Conservation (phyloP, 257 asterid species). For the Voacanga thouarsii region DNA sequence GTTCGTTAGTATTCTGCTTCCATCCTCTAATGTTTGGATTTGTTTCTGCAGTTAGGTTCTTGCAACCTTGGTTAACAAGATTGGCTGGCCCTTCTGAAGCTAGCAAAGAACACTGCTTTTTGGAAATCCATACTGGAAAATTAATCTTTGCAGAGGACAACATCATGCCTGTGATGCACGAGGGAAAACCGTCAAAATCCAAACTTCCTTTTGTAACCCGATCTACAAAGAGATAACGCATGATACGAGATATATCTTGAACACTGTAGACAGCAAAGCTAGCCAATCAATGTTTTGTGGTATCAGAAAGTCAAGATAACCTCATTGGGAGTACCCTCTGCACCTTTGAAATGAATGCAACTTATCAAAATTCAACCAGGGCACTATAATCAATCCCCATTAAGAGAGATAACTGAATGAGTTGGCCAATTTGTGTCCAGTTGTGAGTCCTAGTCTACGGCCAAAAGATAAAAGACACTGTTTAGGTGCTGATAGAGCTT, state of each 20-base stretch:
- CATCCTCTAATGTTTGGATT: background rate
- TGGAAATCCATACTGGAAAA: background rate
- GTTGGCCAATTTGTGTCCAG: background rate
- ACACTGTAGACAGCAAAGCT: no score
- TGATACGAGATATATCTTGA: no score
- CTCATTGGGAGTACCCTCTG: background rate
- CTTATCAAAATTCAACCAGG: background rate
- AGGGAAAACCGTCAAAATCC: no score
- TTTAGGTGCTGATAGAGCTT: background rate
- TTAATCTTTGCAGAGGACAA: no score
- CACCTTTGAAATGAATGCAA: no score
- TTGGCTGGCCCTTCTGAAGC: background rate
- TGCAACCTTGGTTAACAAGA: background rate
- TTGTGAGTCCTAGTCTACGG: background rate
- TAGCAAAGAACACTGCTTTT: background rate
- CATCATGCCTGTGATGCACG: no score
- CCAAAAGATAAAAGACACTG: background rate
- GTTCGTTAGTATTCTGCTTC: no score
- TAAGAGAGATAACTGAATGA: background rate
- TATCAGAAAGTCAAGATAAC: background rate
- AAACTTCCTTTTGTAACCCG: no score
- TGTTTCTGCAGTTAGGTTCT: background rate
- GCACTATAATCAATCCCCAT: background rate
- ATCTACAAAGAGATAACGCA: no score
- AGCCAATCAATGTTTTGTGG: background rate